Evolutionary conservation across 257 asterid species (phyloP), one percentile per base, ranked within the genome.

Genomic region (Oldenlandia corymbosa): DNA sequence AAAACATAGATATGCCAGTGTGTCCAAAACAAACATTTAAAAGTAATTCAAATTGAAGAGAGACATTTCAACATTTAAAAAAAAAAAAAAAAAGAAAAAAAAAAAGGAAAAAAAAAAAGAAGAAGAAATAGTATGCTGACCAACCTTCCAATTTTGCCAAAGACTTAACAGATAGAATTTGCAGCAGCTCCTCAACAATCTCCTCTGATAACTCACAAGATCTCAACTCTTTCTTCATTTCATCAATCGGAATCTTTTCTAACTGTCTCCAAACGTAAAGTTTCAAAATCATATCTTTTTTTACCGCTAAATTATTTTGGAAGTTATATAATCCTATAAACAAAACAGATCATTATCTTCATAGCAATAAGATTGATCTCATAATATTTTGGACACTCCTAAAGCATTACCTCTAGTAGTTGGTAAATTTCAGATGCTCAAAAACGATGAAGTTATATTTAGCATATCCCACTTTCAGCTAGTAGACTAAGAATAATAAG

Each of bases 221-320:
- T 78, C 68, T 84, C 81, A 90, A 72, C 78, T 93, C 97, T 72
- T 80, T 81, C 88, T 84, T 87, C 69, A 93, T 73, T 34, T 93
- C 97, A 76, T 87, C 96, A 26, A 87, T 72, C 36, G 97, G 90
- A 75, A 93, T 90, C 90, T 93, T 93, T 74, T 86, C 97, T 63
- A 92, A 78, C 99, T 93, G 83, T 65, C 69, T 37, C 46, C 56
- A 65, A 71, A 24, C 56, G 64, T 45, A 49, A 39, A 30, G 16
- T 5, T 10, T 50, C 54, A 28, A 61, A 36, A 50, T 34, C 21
- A 21, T 49, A 1, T 30, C 23, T 28, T 30, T 18, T 30, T 5
- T 17, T 30, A 28, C 60, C 30, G 17, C 24, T 7, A 16, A 28
- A 30, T 11, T 11, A 27, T 27, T 0, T 4, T 28, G 6, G 28